These are phyloP conservation scores for Pilasporangium apinafurcum DNA, from an alignment of 352 stramenopile genomes.

Conservation along the genomic window DNA sequence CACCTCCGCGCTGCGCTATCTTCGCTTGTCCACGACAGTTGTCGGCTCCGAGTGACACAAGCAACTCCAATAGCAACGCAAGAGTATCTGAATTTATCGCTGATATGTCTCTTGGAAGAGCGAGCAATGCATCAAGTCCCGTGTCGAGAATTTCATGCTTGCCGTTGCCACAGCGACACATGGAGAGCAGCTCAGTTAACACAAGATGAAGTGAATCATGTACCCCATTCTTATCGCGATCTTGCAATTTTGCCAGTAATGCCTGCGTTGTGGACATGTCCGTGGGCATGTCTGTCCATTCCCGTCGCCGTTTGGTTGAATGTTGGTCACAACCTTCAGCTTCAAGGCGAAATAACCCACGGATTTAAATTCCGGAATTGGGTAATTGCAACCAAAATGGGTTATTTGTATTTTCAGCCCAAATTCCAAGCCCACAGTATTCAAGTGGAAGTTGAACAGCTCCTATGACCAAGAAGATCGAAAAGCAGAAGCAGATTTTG, in stretches of 20 bases:
- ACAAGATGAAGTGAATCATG: slow-evolving; percentile 10
- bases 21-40: slow-evolving; percentile 7
- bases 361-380: too few species aligned
- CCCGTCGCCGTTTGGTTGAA: background rate
- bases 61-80: slow-evolving; percentile 38
- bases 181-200: slow-evolving; percentile 27
- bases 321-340: too few species aligned
- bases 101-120: slow-evolving; percentile 7
- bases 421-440: too few species aligned
- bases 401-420: too few species aligned
- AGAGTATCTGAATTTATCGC: slow-evolving; percentile 7
- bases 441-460: too few species aligned
- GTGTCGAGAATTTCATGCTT: slow-evolving; percentile 19
- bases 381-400: too few species aligned
- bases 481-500: too few species aligned
- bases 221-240: slow-evolving; percentile 8
- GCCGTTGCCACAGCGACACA: slow-evolving; percentile 27
- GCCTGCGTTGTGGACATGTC: slow-evolving; percentile 35
- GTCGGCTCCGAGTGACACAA: slow-evolving; percentile 24
- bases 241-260: slow-evolving; percentile 35
- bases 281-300: background rate
- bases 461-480: too few species aligned
- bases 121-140: slow-evolving; percentile 26
- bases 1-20: slow-evolving; percentile 12
- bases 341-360: too few species aligned